These are phyloP conservation scores for Nicotiana paniculata DNA, from an alignment of 257 asterid species.

Conservation along the genomic window DNA sequence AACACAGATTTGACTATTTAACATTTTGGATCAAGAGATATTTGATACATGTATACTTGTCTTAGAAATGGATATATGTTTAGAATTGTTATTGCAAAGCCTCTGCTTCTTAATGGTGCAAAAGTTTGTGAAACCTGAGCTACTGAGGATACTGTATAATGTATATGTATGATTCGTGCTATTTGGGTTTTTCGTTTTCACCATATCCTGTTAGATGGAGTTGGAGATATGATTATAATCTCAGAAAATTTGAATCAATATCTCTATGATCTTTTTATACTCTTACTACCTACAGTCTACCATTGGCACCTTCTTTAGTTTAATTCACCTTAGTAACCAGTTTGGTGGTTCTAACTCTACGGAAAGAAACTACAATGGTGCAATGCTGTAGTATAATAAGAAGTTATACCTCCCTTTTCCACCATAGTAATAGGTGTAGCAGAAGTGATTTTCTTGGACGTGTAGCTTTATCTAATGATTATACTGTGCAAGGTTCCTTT, in stretches of 20 bases:
- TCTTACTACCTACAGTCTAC: neutral
- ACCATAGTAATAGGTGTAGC: neutral
- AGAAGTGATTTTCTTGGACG: neutral
- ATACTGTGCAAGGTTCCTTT: neutral
- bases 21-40: conserved; percentile 1
- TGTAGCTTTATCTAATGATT: neutral
- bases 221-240: neutral
- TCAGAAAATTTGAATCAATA: neutral
- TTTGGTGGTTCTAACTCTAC: neutral
- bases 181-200: neutral
- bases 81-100: neutral
- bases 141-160: neutral
- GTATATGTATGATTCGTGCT: neutral
- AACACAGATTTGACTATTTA: neutral
- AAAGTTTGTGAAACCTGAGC: neutral
- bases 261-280: neutral
- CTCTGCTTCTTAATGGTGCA: conserved; percentile 1
- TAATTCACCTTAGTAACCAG: neutral
- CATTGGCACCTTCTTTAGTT: neutral
- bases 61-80: neutral
- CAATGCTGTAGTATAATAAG: neutral
- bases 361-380: neutral
- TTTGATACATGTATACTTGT: neutral
- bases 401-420: neutral
- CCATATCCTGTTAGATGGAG: neutral